Evolutionary conservation across 768 basidiomycete genomes (phyloP).

Genomic region (Lentinula boryana): DNA sequence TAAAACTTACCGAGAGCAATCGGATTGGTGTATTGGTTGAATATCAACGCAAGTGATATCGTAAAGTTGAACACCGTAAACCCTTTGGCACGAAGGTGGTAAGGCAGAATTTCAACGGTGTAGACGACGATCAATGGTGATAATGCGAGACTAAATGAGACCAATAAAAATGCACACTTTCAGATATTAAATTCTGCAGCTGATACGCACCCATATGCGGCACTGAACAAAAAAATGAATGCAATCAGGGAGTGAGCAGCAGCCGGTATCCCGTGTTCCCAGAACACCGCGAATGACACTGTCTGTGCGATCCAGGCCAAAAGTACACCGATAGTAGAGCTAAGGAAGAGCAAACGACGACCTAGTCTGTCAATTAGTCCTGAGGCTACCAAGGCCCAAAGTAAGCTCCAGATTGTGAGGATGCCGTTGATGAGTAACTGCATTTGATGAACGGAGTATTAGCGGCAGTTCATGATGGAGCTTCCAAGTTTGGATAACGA

Average conservation of each 20-base stretch:
- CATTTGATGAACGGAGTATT: constrained; percentile 13
- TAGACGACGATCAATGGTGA: constrained; percentile 52
- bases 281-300: constrained; percentile 35
- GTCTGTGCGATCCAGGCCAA: constrained; percentile 45
- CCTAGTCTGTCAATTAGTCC: constrained; percentile 45
- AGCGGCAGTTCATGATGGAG: neutral
- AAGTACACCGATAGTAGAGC: constrained; percentile 32
- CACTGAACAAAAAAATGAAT: constrained; percentile 56
- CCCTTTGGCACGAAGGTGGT: constrained; percentile 55
- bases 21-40: constrained; percentile 58
- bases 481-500: constrained; percentile 13
- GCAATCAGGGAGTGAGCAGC: constrained; percentile 46
- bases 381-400: constrained; percentile 45
- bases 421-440: constrained; percentile 59
- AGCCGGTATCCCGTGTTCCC: constrained; percentile 18
- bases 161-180: neutral
- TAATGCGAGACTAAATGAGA: constrained; percentile 36
- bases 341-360: constrained; percentile 45
- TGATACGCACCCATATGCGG: constrained; percentile 35
- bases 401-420: constrained; percentile 53
- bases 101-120: constrained; percentile 62
- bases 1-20: constrained; percentile 36
- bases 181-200: too few relatives aligned
- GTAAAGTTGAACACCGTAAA: constrained; percentile 46
- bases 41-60: constrained; percentile 46